A percentile compares a stretch with the other conserved stretches of the same genome.
phyloP scores from a whole-genome alignment of 345 rosid species.

The Nephelium lappaceum region DNA sequence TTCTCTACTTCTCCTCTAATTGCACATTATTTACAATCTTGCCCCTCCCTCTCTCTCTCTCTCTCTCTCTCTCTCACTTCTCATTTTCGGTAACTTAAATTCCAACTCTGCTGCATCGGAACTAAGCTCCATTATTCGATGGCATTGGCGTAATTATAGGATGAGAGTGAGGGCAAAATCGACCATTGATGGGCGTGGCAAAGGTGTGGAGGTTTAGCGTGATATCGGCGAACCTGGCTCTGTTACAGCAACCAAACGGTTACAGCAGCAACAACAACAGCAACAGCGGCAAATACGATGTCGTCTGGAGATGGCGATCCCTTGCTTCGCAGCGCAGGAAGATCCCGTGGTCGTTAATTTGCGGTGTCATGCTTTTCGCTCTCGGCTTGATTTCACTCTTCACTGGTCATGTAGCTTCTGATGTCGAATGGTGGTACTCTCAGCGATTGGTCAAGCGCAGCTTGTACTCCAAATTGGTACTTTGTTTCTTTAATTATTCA shows the following conservation, averaged over 20 bases:
- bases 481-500: background rate
- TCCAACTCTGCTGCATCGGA: background rate
- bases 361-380: slow-evolving; percentile 85
- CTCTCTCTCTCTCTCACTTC: background rate
- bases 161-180: slow-evolving; percentile 39
- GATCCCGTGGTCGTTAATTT: slow-evolving; percentile 66
- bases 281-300: slow-evolving; percentile 30
- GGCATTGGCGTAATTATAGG: slow-evolving; percentile 38
- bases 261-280: slow-evolving; percentile 11
- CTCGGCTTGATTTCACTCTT: slow-evolving; percentile 90
- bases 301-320: slow-evolving; percentile 54
- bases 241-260: slow-evolving; percentile 55
- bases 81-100: background rate
- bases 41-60: background rate
- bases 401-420: slow-evolving; percentile 91
- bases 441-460: slow-evolving; percentile 67
- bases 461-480: slow-evolving; percentile 62
- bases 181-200: slow-evolving; percentile 50
- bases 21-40: slow-evolving; percentile 17
- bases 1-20: background rate
- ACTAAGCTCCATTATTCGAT: background rate
- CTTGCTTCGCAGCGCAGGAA: slow-evolving; percentile 41
- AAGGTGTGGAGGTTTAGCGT: slow-evolving; percentile 59
- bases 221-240: slow-evolving; percentile 60
- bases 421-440: slow-evolving; percentile 98